Evolutionary conservation across 2,329 filamentous ascomycete species (phyloP), one percentile per base, ranked within the genome.

Genomic region (Leptographium flavum): DNA sequence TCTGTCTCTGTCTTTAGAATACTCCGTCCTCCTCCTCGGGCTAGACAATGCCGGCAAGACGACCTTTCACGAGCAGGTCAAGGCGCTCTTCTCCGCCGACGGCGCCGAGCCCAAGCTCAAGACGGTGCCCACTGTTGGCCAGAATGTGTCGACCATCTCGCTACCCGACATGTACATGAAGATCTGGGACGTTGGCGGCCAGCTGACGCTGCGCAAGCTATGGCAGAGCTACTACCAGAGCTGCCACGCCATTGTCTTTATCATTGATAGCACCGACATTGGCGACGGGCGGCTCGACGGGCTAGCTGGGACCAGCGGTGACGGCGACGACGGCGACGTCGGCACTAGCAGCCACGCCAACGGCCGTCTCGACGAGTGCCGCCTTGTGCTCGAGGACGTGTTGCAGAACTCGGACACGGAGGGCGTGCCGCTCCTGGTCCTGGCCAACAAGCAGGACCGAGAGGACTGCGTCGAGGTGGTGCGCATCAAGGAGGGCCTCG

Each of bases 1-100:
- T n/a, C n/a, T n/a, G n/a, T n/a, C n/a, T n/a, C n/a, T n/a, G n/a
- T n/a, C n/a, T n/a, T n/a, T 58, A 92, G 90, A 96, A 69, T 96
- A 95, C 71, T 95, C 90, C 21, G 86, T 95, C 58, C 86, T 96
- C 59, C 82, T 96, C 54, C 84, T 96, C 56, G 92, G 92, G 51
- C 84, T 96, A 59, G 92, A 96, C 71, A 96, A 96, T 61, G 92
- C 92, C 49, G 92, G 92, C 63, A 96, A 96, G 71, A 96, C 92
- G 35, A 96, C 92, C 23, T 88, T 96, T 60, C 87, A 95, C 65
- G 87, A 93, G 60, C 88, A 95, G 63, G 87, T 96, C 63, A 95
- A 94, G 67, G 77, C 87, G 45, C 74, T 93, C 59, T 94, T 87
- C 71, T 72, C 79, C 51, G 71, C 78, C 38, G 69, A 71, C 50